Percentiles rank a stretch among this genome's conserved stretches.
phyloP scores from a whole-genome alignment of 441 rosid species.

The Rhodomyrtus psidioides region DNA sequence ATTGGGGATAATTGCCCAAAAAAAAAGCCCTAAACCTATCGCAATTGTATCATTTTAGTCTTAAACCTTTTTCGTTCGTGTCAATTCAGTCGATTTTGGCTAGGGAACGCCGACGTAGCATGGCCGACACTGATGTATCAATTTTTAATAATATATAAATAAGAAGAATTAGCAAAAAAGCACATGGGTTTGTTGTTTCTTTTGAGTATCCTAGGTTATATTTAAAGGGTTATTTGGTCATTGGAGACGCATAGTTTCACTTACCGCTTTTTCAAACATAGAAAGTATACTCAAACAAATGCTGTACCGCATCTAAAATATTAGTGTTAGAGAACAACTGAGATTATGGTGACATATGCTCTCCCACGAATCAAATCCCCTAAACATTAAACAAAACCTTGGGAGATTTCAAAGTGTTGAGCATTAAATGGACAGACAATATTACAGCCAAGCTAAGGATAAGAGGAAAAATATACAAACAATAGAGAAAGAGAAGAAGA shows the following conservation, averaged over 20 bases:
- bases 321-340: neutral
- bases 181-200: neutral
- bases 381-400: neutral
- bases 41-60: no score
- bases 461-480: neutral
- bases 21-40: no score
- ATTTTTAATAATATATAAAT: no score
- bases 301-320: neutral
- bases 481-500: neutral
- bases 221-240: neutral
- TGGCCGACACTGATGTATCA: no score
- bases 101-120: no score
- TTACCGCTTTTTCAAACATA: neutral
- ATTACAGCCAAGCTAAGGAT: neutral
- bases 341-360: neutral
- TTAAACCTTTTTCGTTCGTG: no score
- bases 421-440: conserved; percentile 1
- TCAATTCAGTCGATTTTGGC: no score
- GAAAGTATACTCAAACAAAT: neutral
- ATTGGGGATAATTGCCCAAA: neutral
- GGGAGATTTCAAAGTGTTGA: neutral
- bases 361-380: neutral
- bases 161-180: neutral
- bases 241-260: neutral
- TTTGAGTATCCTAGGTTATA: neutral